These are phyloP conservation scores for Botrytis squamosa DNA, from an alignment of 2,329 filamentous ascomycete genomes.

Conservation along the genomic window DNA sequence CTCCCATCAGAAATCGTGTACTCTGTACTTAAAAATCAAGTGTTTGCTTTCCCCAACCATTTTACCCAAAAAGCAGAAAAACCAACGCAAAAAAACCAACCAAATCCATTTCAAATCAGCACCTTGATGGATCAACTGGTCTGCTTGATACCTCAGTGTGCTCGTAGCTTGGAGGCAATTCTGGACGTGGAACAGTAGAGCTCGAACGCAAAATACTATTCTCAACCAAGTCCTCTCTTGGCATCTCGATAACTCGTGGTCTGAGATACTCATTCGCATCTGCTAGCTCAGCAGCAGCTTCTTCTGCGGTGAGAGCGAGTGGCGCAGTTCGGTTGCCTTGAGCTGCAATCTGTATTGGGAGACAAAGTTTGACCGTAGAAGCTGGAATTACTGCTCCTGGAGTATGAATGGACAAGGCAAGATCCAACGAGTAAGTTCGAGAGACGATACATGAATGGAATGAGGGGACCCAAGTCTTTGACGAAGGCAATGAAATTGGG, in stretches of 20 bases:
- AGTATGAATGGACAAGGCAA: constrained; percentile 55
- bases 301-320: constrained; percentile 25
- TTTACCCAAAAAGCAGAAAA: neutral
- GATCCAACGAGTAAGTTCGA: constrained; percentile 60
- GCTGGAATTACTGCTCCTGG: constrained; percentile 44
- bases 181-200: constrained; percentile 17
- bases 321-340: constrained; percentile 27
- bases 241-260: constrained; percentile 36
- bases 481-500: constrained; percentile 59
- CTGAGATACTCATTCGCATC: constrained; percentile 34
- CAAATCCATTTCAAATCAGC: constrained; percentile 13
- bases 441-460: constrained; percentile 69
- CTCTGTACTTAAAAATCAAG: neutral
- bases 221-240: constrained; percentile 30
- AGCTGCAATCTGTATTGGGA: constrained; percentile 38
- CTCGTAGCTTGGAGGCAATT: constrained; percentile 37
- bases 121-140: constrained; percentile 25
- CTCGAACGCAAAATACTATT: constrained; percentile 31
- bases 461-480: constrained; percentile 63
- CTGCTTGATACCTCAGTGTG: constrained; percentile 24
- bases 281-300: constrained; percentile 34
- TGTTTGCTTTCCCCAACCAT: neutral
- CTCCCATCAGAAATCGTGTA: neutral
- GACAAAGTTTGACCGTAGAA: constrained; percentile 36
- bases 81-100: neutral